Conservation (phyloP, 2,329 filamentous ascomycete genomes). For the Coleophoma eucalyptorum region DNA sequence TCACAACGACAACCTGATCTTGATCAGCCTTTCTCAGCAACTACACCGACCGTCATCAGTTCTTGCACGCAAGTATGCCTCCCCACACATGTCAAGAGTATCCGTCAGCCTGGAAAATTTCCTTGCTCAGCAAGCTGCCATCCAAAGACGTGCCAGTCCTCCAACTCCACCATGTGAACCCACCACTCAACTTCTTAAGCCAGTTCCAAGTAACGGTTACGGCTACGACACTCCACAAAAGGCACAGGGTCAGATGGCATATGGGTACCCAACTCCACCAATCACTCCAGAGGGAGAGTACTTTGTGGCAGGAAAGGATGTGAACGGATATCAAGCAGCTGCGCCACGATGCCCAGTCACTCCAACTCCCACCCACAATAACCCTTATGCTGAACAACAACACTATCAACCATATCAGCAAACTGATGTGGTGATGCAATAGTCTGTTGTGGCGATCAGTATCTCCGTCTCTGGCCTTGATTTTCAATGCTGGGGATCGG, state of each 20-base stretch:
- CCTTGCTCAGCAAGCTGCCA: constrained; percentile 57
- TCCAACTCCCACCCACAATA: constrained; percentile 50
- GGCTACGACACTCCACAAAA: constrained; percentile 80
- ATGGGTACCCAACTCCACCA: constrained; percentile 80
- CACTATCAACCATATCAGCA: constrained; percentile 43
- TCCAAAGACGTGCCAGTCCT: constrained; percentile 52
- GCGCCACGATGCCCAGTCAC: constrained; percentile 54
- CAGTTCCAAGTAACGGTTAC: constrained; percentile 38
- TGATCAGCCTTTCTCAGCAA: constrained; percentile 49
- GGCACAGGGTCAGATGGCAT: constrained; percentile 60
- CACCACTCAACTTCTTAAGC: constrained; percentile 40
- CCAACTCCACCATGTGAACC: constrained; percentile 57
- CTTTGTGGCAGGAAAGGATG: constrained; percentile 32
- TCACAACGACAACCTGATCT: constrained; percentile 64
- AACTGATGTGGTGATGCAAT: constrained; percentile 29
- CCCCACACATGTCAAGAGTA: constrained; percentile 60
- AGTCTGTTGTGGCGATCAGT: constrained; percentile 5
- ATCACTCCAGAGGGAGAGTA: constrained; percentile 73
- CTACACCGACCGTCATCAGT: constrained; percentile 65
- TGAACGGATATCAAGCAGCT: constrained; percentile 18
- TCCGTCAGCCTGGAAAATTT: constrained; percentile 63
- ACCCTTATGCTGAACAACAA: constrained; percentile 34
- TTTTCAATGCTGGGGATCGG: not conserved
- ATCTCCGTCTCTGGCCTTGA: constrained; percentile 4
- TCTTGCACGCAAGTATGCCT: constrained; percentile 64